A percentile compares a stretch with the other conserved stretches of the same genome.
phyloP scores from a whole-genome alignment of 2,329 filamentous ascomycete genomes.

The Aureobasidium sp. region DNA sequence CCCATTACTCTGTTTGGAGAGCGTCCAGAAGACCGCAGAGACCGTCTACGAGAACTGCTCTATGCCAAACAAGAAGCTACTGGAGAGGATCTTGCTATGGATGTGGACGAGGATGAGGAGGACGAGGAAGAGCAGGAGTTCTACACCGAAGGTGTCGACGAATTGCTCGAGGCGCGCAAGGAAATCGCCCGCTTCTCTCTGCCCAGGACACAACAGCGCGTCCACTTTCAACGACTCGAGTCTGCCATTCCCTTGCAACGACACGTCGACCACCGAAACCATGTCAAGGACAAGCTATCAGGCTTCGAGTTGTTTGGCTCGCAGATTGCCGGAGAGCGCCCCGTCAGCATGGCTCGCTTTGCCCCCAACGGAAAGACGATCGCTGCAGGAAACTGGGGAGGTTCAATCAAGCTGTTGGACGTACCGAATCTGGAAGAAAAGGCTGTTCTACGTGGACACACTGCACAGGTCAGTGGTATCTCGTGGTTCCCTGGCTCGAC shows the following conservation, averaged over 20 bases:
- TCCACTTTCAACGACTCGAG: constrained; percentile 71
- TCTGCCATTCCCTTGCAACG: constrained; percentile 76
- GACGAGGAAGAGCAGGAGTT: constrained; percentile 82
- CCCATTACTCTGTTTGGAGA: constrained; percentile 94
- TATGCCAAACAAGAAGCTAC: constrained; percentile 56
- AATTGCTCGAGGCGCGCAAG: constrained; percentile 66
- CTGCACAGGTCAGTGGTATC: constrained; percentile 79
- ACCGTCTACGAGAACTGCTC: constrained; percentile 74
- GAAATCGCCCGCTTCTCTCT: constrained; percentile 78
- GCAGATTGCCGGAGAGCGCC: constrained; percentile 83
- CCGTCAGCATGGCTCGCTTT: constrained; percentile 86
- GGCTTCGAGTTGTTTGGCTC: constrained; percentile 87
- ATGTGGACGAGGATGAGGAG: constrained; percentile 43
- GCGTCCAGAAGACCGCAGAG: constrained; percentile 73
- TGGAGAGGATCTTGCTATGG: constrained; percentile 46
- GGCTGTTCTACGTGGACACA: constrained; percentile 71
- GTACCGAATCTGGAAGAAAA: constrained; percentile 76
- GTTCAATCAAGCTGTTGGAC: constrained; percentile 75
- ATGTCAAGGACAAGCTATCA: constrained; percentile 72
- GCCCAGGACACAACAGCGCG: constrained; percentile 67
- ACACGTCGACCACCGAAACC: constrained; percentile 87
- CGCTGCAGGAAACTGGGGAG: constrained; percentile 88
- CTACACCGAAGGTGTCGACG: constrained; percentile 73
- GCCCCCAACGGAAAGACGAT: constrained; percentile 75
- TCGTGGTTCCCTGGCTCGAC: constrained; percentile 85